Evolutionary conservation across 257 asterid species (phyloP).

Genomic region (Anisodus acutangulus): DNA sequence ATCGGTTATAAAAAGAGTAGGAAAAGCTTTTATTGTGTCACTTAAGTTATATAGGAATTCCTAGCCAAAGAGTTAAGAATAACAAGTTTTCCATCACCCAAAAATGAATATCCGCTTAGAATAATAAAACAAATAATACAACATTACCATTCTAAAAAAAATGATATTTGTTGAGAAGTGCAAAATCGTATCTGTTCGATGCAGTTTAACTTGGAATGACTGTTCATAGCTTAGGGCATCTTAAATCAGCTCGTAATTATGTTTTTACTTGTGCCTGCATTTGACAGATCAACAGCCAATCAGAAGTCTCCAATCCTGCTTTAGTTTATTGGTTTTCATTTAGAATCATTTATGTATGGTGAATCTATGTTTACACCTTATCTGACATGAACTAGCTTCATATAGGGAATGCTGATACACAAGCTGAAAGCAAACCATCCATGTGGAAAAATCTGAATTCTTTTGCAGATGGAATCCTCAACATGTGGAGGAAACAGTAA

Average conservation of each 20-base stretch:
- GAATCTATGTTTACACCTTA: slow-evolving; percentile 10
- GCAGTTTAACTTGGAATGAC: not conserved
- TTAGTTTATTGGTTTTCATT: not conserved
- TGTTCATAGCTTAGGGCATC: not conserved
- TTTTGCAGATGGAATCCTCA: slow-evolving; percentile 68
- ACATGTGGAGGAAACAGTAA: slow-evolving; percentile 61
- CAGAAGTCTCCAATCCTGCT: not conserved
- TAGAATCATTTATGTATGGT: not conserved
- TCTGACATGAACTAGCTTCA: slow-evolving; percentile 12
- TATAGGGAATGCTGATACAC: slow-evolving; percentile 51
- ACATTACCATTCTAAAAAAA: not conserved
- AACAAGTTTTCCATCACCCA: no score
- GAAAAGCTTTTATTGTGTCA: not conserved
- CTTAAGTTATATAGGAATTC: no score
- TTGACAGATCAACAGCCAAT: not conserved
- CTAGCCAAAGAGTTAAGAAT: no score
- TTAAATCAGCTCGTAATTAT: not conserved
- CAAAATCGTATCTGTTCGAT: not conserved
- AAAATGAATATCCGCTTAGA: no score
- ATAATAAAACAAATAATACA: not conserved
- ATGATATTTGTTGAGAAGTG: not conserved
- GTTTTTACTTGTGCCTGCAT: not conserved
- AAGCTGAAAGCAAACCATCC: slow-evolving; percentile 49
- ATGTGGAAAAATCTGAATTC: slow-evolving; percentile 79
- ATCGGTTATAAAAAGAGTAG: slow-evolving; percentile 13